A percentile compares a stretch with the other conserved stretches of the same genome.
These are phyloP conservation scores for Phialophora chinensis DNA, from an alignment of 2,329 filamentous ascomycete species.

Conservation along the genomic window DNA sequence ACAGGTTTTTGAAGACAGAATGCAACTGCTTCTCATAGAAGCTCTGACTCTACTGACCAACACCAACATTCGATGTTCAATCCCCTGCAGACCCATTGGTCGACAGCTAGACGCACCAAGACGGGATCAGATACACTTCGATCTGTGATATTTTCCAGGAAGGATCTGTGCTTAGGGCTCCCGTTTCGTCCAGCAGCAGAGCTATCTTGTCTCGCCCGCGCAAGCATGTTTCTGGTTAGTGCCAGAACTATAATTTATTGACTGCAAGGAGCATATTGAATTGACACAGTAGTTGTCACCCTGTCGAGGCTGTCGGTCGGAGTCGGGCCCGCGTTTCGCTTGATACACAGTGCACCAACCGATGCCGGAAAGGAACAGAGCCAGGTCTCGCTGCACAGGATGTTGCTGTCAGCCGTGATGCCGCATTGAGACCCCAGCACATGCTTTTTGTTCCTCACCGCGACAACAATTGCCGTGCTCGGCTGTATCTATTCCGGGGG, in stretches of 20 bases:
- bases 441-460: not conserved
- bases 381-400: not conserved
- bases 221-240: not conserved
- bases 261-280: not conserved
- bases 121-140: not conserved
- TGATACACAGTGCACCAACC: not conserved
- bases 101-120: not conserved
- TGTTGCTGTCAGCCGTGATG: not conserved
- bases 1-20: not conserved
- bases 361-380: not conserved
- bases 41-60: not conserved
- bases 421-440: not conserved
- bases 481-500: not conserved
- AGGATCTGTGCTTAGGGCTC: not conserved
- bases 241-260: not conserved
- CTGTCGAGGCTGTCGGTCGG: not conserved
- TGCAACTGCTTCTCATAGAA: not conserved
- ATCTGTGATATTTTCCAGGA: not conserved
- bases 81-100: not conserved
- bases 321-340: not conserved
- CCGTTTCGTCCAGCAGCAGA: not conserved
- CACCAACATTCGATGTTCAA: not conserved
- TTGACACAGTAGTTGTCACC: not conserved
- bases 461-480: not conserved
- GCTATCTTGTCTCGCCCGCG: not conserved